phyloP scores from a whole-genome alignment of 805 yeast species.

The Pichia thaimueangensis region DNA sequence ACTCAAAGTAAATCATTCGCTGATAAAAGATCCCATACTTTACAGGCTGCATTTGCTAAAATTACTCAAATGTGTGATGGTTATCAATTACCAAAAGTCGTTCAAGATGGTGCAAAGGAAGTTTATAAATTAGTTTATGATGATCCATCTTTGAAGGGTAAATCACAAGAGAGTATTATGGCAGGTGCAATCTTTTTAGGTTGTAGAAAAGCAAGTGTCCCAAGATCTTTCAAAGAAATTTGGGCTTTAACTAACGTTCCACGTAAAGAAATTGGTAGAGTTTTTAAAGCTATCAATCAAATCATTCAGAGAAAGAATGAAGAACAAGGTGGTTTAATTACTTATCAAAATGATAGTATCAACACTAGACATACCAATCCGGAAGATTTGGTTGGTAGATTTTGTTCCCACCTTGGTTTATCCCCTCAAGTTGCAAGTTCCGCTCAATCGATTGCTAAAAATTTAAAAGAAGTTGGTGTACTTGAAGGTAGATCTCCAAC shows the following conservation, averaged over 20 bases:
- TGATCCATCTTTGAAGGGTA: constrained; percentile 78
- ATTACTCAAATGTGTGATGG: constrained; percentile 97
- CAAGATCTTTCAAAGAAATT: constrained; percentile 91
- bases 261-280: constrained; percentile 88
- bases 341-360: constrained; percentile 41
- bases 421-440: constrained; percentile 80
- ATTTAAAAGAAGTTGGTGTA: constrained; percentile 86
- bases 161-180: constrained; percentile 89
- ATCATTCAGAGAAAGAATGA: constrained; percentile 50
- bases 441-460: constrained; percentile 86
- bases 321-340: constrained; percentile 36
- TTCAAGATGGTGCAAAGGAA: constrained; percentile 96
- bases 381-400: constrained; percentile 90
- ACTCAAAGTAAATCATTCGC: constrained; percentile 83
- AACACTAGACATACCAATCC: constrained; percentile 84
- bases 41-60: constrained; percentile 83
- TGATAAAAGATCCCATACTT: constrained; percentile 81
- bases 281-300: constrained; percentile 71
- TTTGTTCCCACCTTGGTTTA: constrained; percentile 91
- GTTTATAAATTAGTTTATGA: constrained; percentile 89
- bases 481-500: constrained; percentile 96
- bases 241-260: constrained; percentile 94
- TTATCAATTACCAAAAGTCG: constrained; percentile 87
- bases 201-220: constrained; percentile 88
- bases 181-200: constrained; percentile 95